These are phyloP conservation scores for Amborella trichopoda DNA, from an alignment of 164 flowering plant genomes.

Conservation along the genomic window DNA sequence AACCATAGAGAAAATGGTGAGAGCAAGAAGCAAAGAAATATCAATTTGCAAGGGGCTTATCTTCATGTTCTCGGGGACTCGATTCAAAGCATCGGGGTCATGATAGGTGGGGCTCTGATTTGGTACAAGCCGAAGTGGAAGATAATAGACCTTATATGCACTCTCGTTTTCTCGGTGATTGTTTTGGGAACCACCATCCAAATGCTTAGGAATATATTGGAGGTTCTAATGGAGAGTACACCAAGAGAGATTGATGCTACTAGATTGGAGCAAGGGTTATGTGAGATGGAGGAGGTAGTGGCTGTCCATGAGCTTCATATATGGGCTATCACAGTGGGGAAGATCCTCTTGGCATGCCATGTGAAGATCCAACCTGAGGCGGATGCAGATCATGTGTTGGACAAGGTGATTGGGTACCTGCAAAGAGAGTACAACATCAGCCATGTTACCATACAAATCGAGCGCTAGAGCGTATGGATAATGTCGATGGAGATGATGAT, in stretches of 20 bases:
- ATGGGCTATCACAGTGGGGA: constrained; percentile 93
- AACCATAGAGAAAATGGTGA: constrained; percentile 2
- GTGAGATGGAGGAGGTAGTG: constrained; percentile 76
- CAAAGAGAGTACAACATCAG: constrained; percentile 68
- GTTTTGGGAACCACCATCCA: constrained; percentile 66
- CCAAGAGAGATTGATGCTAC: constrained; percentile 88
- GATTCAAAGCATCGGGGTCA: constrained; percentile 77
- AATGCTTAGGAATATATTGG: constrained; percentile 65
- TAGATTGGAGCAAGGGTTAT: constrained; percentile 62
- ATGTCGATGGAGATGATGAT: too few relatives aligned
- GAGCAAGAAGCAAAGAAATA: constrained; percentile 38
- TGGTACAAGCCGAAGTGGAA: constrained; percentile 85
- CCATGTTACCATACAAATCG: constrained; percentile 87
- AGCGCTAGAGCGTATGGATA: too few relatives aligned
- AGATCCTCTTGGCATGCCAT: constrained; percentile 74
- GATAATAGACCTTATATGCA: constrained; percentile 71
- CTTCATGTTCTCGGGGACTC: constrained; percentile 88
- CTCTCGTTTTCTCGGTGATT: constrained; percentile 56
- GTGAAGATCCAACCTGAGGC: constrained; percentile 61
- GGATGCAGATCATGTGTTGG: constrained; percentile 59
- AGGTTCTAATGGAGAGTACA: constrained; percentile 90
- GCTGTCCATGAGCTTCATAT: constrained; percentile 83
- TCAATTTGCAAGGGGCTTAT: constrained; percentile 85
- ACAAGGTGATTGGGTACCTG: constrained; percentile 61
- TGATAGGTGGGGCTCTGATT: constrained; percentile 78